Conservation (phyloP, 306 rosid species). For the Cucumis sativus region DNA sequence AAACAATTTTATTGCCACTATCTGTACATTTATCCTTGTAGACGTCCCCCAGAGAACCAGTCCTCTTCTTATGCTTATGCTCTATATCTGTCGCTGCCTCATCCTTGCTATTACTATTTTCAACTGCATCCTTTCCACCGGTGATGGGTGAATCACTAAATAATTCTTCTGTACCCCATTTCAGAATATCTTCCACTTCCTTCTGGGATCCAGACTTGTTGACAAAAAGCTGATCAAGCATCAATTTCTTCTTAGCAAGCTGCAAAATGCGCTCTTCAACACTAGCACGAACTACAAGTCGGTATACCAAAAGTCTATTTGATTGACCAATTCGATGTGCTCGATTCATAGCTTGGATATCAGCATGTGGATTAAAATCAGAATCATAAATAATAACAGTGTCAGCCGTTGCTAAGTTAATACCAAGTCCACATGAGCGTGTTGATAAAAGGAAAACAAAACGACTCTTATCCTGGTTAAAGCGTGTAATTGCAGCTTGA, state of each 20-base stretch:
- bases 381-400: slow-evolving; percentile 98
- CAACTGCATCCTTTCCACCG: slow-evolving; percentile 51
- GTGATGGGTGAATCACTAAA: slow-evolving; percentile 52
- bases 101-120: slow-evolving; percentile 57
- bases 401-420: slow-evolving; percentile 97
- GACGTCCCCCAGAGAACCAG: slow-evolving; percentile 92
- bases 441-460: slow-evolving; percentile 96
- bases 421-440: slow-evolving; percentile 98
- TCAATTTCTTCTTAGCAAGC: slow-evolving; percentile 97
- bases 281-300: slow-evolving; percentile 98
- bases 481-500: slow-evolving; percentile 87
- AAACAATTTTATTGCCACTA: slow-evolving; percentile 55
- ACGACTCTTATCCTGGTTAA: slow-evolving; percentile 95
- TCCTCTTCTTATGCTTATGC: slow-evolving; percentile 80
- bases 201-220: slow-evolving; percentile 95
- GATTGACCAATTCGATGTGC: slow-evolving; percentile 99
- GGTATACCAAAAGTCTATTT: slow-evolving; percentile 88
- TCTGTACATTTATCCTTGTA: slow-evolving; percentile 91
- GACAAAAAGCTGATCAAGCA: slow-evolving; percentile 99
- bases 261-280: slow-evolving; percentile 99
- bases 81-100: slow-evolving; percentile 58
- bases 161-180: slow-evolving; percentile 99
- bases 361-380: slow-evolving; percentile 99
- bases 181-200: slow-evolving; percentile 93
- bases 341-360: slow-evolving; percentile 99